Base-by-base conservation (phyloP, 805 yeast species). In the Myxozyma monticola region DNA sequence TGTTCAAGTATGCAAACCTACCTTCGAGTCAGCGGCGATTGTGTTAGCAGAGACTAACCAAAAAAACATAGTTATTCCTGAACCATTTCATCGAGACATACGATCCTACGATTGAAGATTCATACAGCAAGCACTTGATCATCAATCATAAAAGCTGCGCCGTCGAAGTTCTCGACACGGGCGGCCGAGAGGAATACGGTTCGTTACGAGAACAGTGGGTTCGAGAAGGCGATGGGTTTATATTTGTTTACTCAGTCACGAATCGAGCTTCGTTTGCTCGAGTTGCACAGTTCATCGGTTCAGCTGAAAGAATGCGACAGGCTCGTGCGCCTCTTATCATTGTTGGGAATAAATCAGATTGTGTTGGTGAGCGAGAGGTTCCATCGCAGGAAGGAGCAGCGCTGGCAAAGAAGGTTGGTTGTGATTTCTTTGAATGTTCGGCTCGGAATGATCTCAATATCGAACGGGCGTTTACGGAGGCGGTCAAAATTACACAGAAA, bases 51-150 rank as follows among this genome's bases (percentile, higher is more conserved):
- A n/a, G n/a, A n/a, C n/a, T n/a, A n/a, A n/a, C n/a, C n/a, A n/a
- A n/a, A n/a, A n/a, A n/a, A n/a, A n/a, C n/a, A 26, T 29, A 45
- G 57, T 42, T 58, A 14, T 59, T 62, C 40, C 39, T 49, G 15
- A 43, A 45, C 25, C 49, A 49, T 25, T 60, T 60, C 67, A 80
- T 88, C 48, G 97, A 91, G 63, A 78, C 88, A 31, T 91, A 91
- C 70, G 98, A 91, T 64, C 98, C 99, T 7, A 93, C 99, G 7
- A 93, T 91, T 58, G 99, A 91, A 66, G 98, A 91, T 65, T 88
- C 96, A 0, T 93, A 91, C 69, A 75, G 95, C 40, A 90, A 88
- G 65, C 90, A 87, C 59, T 81, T 88, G 50, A 89, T 84, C 62
- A 83, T 91, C 30, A 96, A 91, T 67, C 95, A 89, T 29, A 79